phyloP scores from a whole-genome alignment of 1,284 basidiomycete genomes.

The Flammula alnicola region DNA sequence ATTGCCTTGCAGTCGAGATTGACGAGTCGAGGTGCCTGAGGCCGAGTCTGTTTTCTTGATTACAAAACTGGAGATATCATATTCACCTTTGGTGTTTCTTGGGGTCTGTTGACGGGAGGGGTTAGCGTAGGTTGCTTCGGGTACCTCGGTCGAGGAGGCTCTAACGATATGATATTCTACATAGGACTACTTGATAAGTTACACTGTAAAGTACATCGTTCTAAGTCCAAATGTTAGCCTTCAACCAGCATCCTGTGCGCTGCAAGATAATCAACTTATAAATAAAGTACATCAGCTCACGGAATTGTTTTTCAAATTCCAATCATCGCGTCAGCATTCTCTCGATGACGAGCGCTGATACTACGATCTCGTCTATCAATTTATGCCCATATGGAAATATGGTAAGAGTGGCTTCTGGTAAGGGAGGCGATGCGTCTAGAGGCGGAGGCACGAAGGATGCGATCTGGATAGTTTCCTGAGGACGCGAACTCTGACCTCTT shows the following conservation, averaged over 20 bases:
- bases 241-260: neutral
- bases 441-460: constrained; percentile 51
- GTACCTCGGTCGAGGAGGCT: no score
- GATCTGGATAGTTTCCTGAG: constrained; percentile 39
- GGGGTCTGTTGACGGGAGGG: no score
- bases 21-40: no score
- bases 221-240: no score
- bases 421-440: constrained; percentile 44
- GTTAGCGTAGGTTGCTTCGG: no score
- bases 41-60: no score
- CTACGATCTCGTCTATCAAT: constrained; percentile 47
- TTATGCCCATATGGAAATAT: constrained; percentile 49
- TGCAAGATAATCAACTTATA: neutral
- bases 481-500: constrained; percentile 27
- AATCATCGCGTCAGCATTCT: constrained; percentile 38
- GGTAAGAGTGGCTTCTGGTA: constrained; percentile 45
- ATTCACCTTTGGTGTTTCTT: no score
- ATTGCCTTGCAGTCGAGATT: no score
- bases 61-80: no score
- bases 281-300: neutral
- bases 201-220: no score
- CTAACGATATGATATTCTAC: no score
- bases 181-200: no score
- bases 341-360: constrained; percentile 49
- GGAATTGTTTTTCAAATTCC: neutral